Evolutionary conservation across 1,284 basidiomycete species (phyloP).

Genomic region (Agaricales sp.): DNA sequence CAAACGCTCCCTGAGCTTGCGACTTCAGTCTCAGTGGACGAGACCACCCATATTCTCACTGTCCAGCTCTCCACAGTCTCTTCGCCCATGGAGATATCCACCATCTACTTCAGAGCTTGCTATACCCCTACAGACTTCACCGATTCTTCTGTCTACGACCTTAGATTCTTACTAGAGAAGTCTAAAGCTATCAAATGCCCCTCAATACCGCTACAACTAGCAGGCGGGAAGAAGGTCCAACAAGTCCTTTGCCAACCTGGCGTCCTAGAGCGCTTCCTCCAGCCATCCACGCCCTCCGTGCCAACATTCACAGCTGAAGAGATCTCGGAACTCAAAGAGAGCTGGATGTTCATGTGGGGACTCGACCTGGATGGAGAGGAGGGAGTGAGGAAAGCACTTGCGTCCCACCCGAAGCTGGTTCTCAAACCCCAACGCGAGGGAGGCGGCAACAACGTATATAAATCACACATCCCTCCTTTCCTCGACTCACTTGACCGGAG

Average conservation of each 20-base stretch:
- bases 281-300: constrained; percentile 11
- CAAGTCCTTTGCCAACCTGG: constrained; percentile 75
- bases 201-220: constrained; percentile 82
- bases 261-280: constrained; percentile 66
- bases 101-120: constrained; percentile 82
- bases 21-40: constrained; percentile 35
- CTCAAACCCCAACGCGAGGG: constrained; percentile 96
- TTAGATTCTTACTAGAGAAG: constrained; percentile 69
- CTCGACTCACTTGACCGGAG: constrained; percentile 46
- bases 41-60: constrained; percentile 11
- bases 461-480: constrained; percentile 71
- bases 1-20: constrained; percentile 68
- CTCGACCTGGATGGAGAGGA: constrained; percentile 44
- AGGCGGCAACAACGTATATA: constrained; percentile 96
- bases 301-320: constrained; percentile 30
- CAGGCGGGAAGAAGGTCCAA: constrained; percentile 95
- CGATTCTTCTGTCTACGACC: constrained; percentile 48
- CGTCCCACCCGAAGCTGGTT: constrained; percentile 53
- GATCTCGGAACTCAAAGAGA: constrained; percentile 44
- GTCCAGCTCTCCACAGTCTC: constrained; percentile 35
- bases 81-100: constrained; percentile 57
- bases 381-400: constrained; percentile 46
- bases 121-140: constrained; percentile 84
- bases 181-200: constrained; percentile 91
- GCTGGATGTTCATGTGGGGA: constrained; percentile 79